Base-by-base conservation (phyloP, 2,329 filamentous ascomycete genomes). In the Trichoderma breve region DNA sequence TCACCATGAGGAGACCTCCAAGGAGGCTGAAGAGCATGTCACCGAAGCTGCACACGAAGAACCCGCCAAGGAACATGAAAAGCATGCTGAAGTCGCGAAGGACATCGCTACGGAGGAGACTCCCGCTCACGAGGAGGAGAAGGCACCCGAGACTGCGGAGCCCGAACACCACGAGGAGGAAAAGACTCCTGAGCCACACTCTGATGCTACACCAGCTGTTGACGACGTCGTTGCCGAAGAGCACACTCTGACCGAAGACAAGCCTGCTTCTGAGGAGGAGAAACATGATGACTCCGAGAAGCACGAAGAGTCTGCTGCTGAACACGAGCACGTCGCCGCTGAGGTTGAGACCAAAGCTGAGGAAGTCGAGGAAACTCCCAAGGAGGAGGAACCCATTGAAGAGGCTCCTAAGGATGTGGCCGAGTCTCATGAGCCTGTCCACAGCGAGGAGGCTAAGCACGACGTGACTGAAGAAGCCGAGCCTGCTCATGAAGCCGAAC, bases 381-480 rank as follows among this genome's bases (percentile, higher is more conserved):
- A 63, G 58, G 67, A 71, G 26, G 15, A 26, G 30, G 66, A 47
- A 18, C 21, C 70, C 43, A 28, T 24, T 18, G 39, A 67, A 39
- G 71, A 72, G 21, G 15, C 36, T 26, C 9, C 73, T 18, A 62
- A 57, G 12, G 69, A 21, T 11, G n/a, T 55, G n/a, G 47, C 47
- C 63, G 70, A 74, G 51, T 66, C 53, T 60, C 62, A 63, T 34
- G 65, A 73, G 21, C 26, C 66, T 5, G 65, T 58, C 18, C 55
- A 69, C 28, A 60, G 18, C 21, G 62, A 65, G 26, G 62, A 53
- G 14, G 43, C 43, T 21, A 65, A 65, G 4, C 43, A 28, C 28
- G 62, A 65, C 14, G 18, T 18, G 26, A 36, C 28, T 6, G 71
- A 73, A 14, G 64, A 71, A 58, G 71, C 61, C 9, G 43, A 69